Conservation (phyloP, 805 yeast genomes). For the Hanseniaspora vineae region DNA sequence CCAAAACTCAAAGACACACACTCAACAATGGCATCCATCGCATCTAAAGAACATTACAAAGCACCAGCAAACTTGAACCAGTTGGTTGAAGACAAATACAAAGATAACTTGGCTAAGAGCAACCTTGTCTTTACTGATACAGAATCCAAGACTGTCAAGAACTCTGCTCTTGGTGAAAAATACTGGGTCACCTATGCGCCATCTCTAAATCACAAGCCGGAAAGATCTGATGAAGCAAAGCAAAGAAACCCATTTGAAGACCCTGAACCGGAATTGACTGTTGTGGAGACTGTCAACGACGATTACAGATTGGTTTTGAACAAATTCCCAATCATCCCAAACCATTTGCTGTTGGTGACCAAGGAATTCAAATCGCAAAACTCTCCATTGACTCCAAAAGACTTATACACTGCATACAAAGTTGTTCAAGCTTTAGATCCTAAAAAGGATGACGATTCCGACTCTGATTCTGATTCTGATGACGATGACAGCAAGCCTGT, state of each 20-base stretch:
- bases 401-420: conserved; percentile 45
- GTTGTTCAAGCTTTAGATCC: conserved; percentile 38
- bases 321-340: conserved; percentile 73
- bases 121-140: conserved; percentile 41
- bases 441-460: conserved; percentile 4
- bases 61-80: conserved; percentile 29
- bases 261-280: conserved; percentile 65
- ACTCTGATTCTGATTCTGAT: conserved; percentile 11
- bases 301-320: conserved; percentile 59
- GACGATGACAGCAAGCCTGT: conserved; percentile 22
- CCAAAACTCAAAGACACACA: background rate
- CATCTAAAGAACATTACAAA: background rate
- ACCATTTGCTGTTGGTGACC: conserved; percentile 72
- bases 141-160: conserved; percentile 20
- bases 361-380: conserved; percentile 60
- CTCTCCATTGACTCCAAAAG: conserved; percentile 58
- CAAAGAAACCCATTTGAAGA: conserved; percentile 59
- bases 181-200: conserved; percentile 23
- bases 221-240: conserved; percentile 21
- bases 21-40: background rate
- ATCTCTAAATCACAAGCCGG: conserved; percentile 26
- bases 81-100: conserved; percentile 28
- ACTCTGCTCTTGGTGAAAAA: conserved; percentile 18
- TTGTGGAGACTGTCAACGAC: conserved; percentile 33
- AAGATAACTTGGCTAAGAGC: conserved; percentile 34